Conservation (phyloP, 2,329 filamentous ascomycete genomes). For the Akanthomyces lecanii region DNA sequence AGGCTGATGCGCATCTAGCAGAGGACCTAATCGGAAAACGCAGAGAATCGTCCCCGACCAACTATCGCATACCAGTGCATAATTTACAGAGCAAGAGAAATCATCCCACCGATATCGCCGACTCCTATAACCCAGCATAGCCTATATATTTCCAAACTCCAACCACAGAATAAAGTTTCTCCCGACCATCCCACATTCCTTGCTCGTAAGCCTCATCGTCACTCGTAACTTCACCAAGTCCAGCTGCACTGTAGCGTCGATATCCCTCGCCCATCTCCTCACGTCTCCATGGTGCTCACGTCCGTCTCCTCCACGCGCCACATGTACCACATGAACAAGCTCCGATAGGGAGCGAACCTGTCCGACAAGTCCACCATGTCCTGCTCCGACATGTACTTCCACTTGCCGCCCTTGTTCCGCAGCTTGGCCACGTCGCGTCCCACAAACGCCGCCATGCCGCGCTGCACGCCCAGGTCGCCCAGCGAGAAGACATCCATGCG, state of each 20-base stretch:
- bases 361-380: conserved; percentile 85
- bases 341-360: conserved; percentile 81
- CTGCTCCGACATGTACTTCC: conserved; percentile 94
- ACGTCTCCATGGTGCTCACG: conserved; percentile 53
- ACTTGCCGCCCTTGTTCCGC: conserved; percentile 78
- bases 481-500: conserved; percentile 89
- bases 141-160: background rate
- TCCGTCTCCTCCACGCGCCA: conserved; percentile 83
- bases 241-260: no score
- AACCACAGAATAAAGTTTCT: background rate
- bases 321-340: conserved; percentile 98
- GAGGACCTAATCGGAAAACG: background rate
- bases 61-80: background rate
- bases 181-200: background rate
- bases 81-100: conserved; percentile 3
- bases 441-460: conserved; percentile 85
- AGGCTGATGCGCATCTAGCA: background rate
- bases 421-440: conserved; percentile 81
- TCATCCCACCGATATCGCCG: background rate
- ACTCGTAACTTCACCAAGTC: no score
- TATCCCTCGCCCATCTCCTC: background rate
- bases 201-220: background rate
- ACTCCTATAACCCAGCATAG: background rate
- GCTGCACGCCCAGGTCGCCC: conserved; percentile 89
- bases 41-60: background rate